These are phyloP conservation scores for Telfairia occidentalis DNA, from an alignment of 331 rosid species.

Conservation along the genomic window DNA sequence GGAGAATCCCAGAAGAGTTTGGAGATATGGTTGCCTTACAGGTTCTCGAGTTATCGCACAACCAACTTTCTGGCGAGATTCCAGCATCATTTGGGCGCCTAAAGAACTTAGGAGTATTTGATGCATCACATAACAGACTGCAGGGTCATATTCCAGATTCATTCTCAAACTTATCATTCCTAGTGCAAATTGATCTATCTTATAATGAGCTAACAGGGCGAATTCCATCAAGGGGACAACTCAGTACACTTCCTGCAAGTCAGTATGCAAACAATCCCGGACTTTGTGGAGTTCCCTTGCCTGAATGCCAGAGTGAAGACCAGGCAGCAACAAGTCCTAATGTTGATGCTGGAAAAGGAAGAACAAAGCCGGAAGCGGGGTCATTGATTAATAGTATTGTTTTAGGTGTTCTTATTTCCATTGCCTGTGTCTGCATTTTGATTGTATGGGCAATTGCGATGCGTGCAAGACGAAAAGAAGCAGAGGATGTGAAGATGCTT, in stretches of 20 bases:
- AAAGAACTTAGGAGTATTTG: slow-evolving; percentile 79
- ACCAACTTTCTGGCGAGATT: slow-evolving; percentile 89
- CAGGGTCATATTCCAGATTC: slow-evolving; percentile 97
- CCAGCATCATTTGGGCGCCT: slow-evolving; percentile 78
- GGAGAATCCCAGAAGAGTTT: slow-evolving; percentile 76
- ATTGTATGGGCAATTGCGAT: slow-evolving; percentile 88
- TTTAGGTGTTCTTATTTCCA: slow-evolving; percentile 69
- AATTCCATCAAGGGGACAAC: slow-evolving; percentile 88
- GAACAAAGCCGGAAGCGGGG: slow-evolving; percentile 36
- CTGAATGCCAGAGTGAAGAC: slow-evolving; percentile 52
- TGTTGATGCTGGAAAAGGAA: slow-evolving; percentile 24
- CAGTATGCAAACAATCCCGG: slow-evolving; percentile 92
- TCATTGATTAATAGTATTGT: slow-evolving; percentile 81
- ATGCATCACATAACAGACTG: slow-evolving; percentile 83
- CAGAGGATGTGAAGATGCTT: slow-evolving; percentile 87
- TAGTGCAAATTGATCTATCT: slow-evolving; percentile 91
- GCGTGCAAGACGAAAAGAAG: slow-evolving; percentile 73
- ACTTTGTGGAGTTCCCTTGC: slow-evolving; percentile 90
- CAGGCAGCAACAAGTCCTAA: slow-evolving; percentile 32
- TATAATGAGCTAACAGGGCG: slow-evolving; percentile 80
- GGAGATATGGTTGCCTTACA: slow-evolving; percentile 92
- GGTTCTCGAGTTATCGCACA: slow-evolving; percentile 87
- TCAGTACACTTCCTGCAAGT: slow-evolving; percentile 90
- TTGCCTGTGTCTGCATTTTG: slow-evolving; percentile 69
- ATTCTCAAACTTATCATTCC: slow-evolving; percentile 80